phyloP scores from a whole-genome alignment of 352 stramenopile genomes.

The Thalassiosira exigua region DNA sequence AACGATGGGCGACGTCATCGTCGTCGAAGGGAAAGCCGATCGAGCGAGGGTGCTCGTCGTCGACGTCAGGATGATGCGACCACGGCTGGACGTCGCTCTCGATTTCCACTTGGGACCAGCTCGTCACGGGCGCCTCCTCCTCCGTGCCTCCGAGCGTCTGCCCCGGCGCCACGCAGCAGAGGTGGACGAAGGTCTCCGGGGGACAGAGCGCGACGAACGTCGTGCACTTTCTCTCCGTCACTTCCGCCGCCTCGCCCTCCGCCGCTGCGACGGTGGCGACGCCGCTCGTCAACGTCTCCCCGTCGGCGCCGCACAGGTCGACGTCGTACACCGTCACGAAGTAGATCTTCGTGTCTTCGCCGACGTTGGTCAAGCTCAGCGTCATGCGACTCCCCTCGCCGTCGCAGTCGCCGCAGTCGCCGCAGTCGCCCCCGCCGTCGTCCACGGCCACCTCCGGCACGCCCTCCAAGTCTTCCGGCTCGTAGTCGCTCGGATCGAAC shows the following conservation, averaged over 20 bases:
- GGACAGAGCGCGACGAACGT: constrained; percentile 81
- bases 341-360: constrained; percentile 32
- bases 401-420: constrained; percentile 11
- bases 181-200: constrained; percentile 70
- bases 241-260: neutral
- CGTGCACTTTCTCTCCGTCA: constrained; percentile 48
- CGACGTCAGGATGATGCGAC: constrained; percentile 64
- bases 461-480: constrained; percentile 29
- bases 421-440: constrained; percentile 24
- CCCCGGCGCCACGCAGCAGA: constrained; percentile 60
- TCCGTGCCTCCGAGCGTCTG: constrained; percentile 11
- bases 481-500: constrained; percentile 45
- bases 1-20: constrained; percentile 59
- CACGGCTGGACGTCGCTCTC: constrained; percentile 77
- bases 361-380: constrained; percentile 49
- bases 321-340: constrained; percentile 55
- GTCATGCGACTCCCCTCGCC: constrained; percentile 23
- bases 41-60: constrained; percentile 60
- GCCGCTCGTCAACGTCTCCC: constrained; percentile 33
- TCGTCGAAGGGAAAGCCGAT: constrained; percentile 75
- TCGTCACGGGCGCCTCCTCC: constrained; percentile 31
- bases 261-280: constrained; percentile 13
- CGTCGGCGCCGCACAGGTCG: constrained; percentile 30
- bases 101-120: constrained; percentile 66
- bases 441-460: constrained; percentile 53